Evolutionary conservation across 129 eudicot genomes (phyloP).

Genomic region (Flaveria bidentis): DNA sequence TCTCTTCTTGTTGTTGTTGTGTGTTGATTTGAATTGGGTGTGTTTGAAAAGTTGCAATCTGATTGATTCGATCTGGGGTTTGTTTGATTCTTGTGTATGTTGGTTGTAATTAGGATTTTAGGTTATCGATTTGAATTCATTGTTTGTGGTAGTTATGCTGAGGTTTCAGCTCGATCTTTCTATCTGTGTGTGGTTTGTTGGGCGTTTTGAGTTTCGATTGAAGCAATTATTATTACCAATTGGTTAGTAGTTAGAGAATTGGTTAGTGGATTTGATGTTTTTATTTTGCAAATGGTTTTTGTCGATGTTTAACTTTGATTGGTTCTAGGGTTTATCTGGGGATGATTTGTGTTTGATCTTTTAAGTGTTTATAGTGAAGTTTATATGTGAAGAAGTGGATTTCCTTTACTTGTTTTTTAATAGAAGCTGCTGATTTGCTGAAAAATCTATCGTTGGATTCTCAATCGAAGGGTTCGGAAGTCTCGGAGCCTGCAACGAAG

Average conservation of each 20-base stretch:
- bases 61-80: background rate
- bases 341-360: background rate
- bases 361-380: background rate
- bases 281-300: background rate
- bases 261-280: background rate
- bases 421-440: slow-evolving; percentile 79
- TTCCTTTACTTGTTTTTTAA: slow-evolving; percentile 27
- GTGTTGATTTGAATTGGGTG: background rate
- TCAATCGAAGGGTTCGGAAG: slow-evolving; percentile 53
- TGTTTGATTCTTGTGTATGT: background rate
- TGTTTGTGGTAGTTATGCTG: background rate
- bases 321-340: background rate
- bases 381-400: background rate
- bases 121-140: background rate
- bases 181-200: background rate
- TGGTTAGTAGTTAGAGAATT: background rate
- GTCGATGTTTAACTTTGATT: background rate
- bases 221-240: background rate
- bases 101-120: background rate
- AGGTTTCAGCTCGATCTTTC: slow-evolving; percentile 1
- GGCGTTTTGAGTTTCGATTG: background rate
- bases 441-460: slow-evolving; percentile 73
- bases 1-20: background rate
- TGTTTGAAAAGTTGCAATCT: background rate
- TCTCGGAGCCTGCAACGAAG: slow-evolving; percentile 65